A percentile compares a stretch with the other conserved stretches of the same genome.
Conservation (phyloP, 2,329 filamentous ascomycete genomes). For the Xylariaceae sp. region DNA sequence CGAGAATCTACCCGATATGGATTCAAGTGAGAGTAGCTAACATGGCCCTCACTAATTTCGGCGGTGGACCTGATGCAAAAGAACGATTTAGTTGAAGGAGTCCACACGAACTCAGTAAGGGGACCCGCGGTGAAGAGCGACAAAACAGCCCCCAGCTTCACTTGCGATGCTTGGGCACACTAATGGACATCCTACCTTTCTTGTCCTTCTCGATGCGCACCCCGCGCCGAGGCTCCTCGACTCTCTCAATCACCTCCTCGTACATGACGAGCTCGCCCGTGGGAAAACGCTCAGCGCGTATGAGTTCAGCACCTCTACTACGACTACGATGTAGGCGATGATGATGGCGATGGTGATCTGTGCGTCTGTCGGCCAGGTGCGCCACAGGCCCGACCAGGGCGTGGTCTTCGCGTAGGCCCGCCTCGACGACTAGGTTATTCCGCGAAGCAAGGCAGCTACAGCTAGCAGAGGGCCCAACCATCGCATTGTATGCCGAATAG, state of each 20-base stretch:
- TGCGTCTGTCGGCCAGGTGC: conserved; percentile 35
- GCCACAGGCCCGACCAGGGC: conserved; percentile 39
- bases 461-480: conserved; percentile 20
- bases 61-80: conserved; percentile 51
- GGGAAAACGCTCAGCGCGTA: conserved; percentile 52
- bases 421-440: conserved; percentile 39
- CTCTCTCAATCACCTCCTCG: conserved; percentile 52
- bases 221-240: conserved; percentile 50
- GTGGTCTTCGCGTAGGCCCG: conserved; percentile 34
- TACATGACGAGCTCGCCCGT: conserved; percentile 61
- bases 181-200: conserved; percentile 93
- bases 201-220: conserved; percentile 79
- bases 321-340: conserved; percentile 34
- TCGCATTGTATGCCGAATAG: conserved; percentile 31
- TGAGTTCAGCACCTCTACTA: conserved; percentile 47
- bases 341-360: conserved; percentile 35
- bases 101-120: conserved; percentile 4
- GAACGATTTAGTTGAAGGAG: conserved; percentile 16
- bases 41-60: conserved; percentile 62
- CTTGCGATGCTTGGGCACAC: conserved; percentile 63
- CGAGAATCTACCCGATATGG: no score
- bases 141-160: conserved; percentile 41
- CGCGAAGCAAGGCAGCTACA: conserved; percentile 32
- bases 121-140: conserved; percentile 6
- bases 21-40: conserved; percentile 60